Evolutionary conservation across 345 rosid species (phyloP), one percentile per base, ranked within the genome.

Genomic region (Sonneratia caseolaris): DNA sequence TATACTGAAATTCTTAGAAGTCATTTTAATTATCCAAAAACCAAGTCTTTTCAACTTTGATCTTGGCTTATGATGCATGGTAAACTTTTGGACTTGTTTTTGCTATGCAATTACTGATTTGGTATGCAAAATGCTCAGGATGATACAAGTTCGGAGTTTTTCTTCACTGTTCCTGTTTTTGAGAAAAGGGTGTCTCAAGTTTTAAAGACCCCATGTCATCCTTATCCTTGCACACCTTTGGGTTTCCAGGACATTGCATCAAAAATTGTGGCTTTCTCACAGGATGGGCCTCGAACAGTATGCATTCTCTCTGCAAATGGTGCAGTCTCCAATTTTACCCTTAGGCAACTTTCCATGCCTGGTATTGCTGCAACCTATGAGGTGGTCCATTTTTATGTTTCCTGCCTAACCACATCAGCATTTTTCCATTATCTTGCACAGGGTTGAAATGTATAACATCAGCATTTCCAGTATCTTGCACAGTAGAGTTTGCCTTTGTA

Each of bases 231-330:
- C 55, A 32, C 5, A 64, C 53, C 64, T 42, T 68, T 9, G 13
- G 51, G 51, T 36, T 68, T 83, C 47, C 86, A 95, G 99, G 97
- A 95, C 65, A 81, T 95, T 72, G 86, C 85, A 53, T 72, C 93
- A n/a, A 90, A 90, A 84, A 77, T 95, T 43, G 76, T 79, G 77
- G 86, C 90, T 12, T 90, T 95, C 70, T 80, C 97, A 15, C 85
- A 83, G 82, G 89, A 95, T 81, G 97, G 96, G 62, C 96, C 97
- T 51, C 76, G 96, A 48, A 83, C 90, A 24, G 76, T 95, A 56
- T 89, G 92, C 80, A 86, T 95, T 78, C 91, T 95, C 69, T 90
- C 99, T 64, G 97, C 96, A 72, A 86, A 76, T 86, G 99, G 99
- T 66, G 90, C 97, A 38, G 80, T 95, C 68, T 76, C 82, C 82